Percentiles rank a stretch among this genome's conserved stretches.
phyloP scores from a whole-genome alignment of 2,329 filamentous ascomycete genomes.

The Endothia cerciana region DNA sequence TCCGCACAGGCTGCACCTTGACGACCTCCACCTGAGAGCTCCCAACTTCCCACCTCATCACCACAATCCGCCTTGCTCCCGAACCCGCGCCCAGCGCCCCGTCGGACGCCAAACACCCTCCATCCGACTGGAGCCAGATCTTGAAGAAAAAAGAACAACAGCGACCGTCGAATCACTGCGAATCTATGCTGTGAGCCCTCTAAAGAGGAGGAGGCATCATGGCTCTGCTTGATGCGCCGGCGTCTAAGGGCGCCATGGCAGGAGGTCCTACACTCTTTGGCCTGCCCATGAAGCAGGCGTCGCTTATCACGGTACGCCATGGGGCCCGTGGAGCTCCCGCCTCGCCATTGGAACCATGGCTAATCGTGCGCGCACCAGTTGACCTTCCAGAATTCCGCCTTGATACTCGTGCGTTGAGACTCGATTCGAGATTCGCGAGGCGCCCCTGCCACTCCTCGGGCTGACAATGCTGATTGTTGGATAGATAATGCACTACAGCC shows the following conservation, averaged over 20 bases:
- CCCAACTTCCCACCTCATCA: not conserved
- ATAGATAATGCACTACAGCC: constrained; percentile 91
- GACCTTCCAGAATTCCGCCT: constrained; percentile 77
- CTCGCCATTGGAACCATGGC: constrained; percentile 17
- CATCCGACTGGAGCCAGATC: not conserved
- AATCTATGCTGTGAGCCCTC: not conserved
- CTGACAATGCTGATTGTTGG: constrained; percentile 20
- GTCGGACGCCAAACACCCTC: not conserved
- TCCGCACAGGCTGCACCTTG: not conserved
- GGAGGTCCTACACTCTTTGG: constrained; percentile 56
- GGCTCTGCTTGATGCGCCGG: constrained; percentile 46
- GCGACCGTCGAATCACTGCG: not conserved
- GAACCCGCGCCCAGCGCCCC: not conserved
- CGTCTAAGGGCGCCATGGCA: constrained; percentile 32
- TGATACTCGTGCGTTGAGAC: constrained; percentile 64
- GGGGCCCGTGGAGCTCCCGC: not conserved
- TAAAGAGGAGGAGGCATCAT: constrained; percentile 35
- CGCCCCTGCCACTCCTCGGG: not conserved
- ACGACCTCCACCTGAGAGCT: not conserved
- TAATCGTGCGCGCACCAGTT: constrained; percentile 55
- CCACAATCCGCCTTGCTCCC: not conserved
- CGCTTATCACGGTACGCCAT: constrained; percentile 63
- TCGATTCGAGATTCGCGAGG: constrained; percentile 9
- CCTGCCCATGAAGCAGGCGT: constrained; percentile 70
- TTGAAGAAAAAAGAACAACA: not conserved